Conservation (phyloP, 2,329 filamentous ascomycete species). For the Aspergillus tamarii region DNA sequence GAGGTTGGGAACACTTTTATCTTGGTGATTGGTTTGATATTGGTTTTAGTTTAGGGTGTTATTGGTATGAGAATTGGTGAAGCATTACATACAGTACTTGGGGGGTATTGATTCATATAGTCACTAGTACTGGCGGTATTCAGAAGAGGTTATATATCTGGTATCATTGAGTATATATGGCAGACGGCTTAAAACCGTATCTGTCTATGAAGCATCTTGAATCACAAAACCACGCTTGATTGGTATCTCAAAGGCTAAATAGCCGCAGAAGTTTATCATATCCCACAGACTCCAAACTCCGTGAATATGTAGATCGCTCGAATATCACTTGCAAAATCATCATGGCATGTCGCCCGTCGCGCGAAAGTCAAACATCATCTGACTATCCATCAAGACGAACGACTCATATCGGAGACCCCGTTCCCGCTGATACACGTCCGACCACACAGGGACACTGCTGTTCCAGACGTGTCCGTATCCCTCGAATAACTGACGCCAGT, state of each 20-base stretch:
- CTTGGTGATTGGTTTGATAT: too few species aligned
- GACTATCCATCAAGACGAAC: slow-evolving; percentile 32
- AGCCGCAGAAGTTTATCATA: slow-evolving; percentile 4
- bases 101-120: too few species aligned
- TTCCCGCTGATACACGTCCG: slow-evolving; percentile 10
- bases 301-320: slow-evolving; percentile 1
- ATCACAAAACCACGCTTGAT: not conserved
- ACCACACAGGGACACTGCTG: slow-evolving; percentile 15
- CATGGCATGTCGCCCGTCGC: slow-evolving; percentile 1
- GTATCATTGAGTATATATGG: not conserved
- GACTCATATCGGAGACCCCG: slow-evolving; percentile 34
- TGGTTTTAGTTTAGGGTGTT: too few species aligned
- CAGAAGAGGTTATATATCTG: not conserved
- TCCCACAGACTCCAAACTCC: slow-evolving; percentile 5
- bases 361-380: slow-evolving; percentile 28
- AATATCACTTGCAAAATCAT: not conserved
- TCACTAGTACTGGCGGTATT: too few species aligned
- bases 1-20: too few species aligned
- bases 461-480: slow-evolving; percentile 30
- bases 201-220: not conserved
- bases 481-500: slow-evolving; percentile 51
- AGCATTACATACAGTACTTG: too few species aligned
- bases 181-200: not conserved
- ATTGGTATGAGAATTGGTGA: too few species aligned
- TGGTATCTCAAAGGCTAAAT: not conserved